Evolutionary conservation across 805 yeast species (phyloP).

Genomic region (Kregervanrija delftensis): DNA sequence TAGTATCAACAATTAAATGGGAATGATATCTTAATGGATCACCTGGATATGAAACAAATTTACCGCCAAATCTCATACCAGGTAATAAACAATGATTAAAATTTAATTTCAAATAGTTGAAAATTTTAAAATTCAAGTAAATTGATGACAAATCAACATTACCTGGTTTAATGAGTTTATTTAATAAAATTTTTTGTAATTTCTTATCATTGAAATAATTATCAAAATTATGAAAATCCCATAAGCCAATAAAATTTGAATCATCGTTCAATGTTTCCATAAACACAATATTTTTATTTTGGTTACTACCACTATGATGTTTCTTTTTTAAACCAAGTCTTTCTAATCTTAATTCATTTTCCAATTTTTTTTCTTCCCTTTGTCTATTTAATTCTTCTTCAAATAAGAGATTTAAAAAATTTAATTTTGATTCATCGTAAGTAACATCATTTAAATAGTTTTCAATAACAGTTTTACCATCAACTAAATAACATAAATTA

Average conservation of each 20-base stretch:
- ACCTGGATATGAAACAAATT: constrained; percentile 86
- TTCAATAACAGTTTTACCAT: constrained; percentile 1
- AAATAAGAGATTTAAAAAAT: neutral
- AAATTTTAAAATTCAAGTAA: constrained; percentile 14
- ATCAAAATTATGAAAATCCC: too few species aligned
- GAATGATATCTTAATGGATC: constrained; percentile 90
- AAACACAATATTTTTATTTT: constrained; percentile 11
- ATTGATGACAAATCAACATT: constrained; percentile 4
- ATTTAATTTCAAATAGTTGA: constrained; percentile 12
- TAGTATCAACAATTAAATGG: constrained; percentile 61
- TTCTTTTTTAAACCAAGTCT: constrained; percentile 1
- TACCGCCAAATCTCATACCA: constrained; percentile 88
- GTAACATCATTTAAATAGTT: constrained; percentile 4
- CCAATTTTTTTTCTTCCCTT: constrained; percentile 4
- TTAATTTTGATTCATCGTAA: constrained; percentile 1
- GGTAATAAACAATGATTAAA: constrained; percentile 54
- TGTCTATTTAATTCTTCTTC: constrained; percentile 7
- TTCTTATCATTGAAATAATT: too few species aligned
- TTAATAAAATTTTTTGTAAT: too few species aligned
- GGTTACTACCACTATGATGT: neutral
- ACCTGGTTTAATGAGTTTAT: too few species aligned
- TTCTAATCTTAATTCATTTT: constrained; percentile 6
- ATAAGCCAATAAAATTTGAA: neutral
- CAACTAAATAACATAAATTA: constrained; percentile 11
- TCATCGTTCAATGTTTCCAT: constrained; percentile 16